Conservation (phyloP, 148 eudicot species). For the Beta vulgaris region DNA sequence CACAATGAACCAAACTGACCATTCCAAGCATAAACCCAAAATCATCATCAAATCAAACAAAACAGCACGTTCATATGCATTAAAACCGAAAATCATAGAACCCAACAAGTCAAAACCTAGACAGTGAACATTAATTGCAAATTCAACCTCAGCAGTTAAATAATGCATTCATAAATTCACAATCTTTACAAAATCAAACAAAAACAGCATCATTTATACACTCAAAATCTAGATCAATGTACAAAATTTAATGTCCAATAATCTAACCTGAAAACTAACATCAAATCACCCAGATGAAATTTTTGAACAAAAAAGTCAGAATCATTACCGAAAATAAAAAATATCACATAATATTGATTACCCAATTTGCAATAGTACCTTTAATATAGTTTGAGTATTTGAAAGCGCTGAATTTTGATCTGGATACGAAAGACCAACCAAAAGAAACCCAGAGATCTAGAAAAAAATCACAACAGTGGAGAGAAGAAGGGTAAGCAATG, state of each 20-base stretch:
- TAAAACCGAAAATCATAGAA: background rate
- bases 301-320: background rate
- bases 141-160: background rate
- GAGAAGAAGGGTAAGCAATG: background rate
- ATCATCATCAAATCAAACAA: background rate
- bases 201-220: background rate
- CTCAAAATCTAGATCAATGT: too few relatives aligned
- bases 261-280: background rate
- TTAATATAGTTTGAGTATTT: background rate
- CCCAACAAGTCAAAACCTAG: background rate
- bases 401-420: conserved; percentile 7
- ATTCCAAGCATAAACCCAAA: background rate
- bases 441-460: conserved; percentile 6
- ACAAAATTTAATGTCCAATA: background rate
- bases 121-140: background rate
- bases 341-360: background rate
- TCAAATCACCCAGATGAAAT: conserved; percentile 6
- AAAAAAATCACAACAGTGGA: background rate
- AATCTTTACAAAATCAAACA: background rate
- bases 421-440: background rate
- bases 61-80: background rate
- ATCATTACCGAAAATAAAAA: background rate
- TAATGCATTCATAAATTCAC: conserved; percentile 1
- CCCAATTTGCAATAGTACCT: conserved; percentile 7
- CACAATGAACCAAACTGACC: background rate